Base-by-base conservation (phyloP, 2,329 filamentous ascomycete genomes). In the Ceratocystis harringtonii region DNA sequence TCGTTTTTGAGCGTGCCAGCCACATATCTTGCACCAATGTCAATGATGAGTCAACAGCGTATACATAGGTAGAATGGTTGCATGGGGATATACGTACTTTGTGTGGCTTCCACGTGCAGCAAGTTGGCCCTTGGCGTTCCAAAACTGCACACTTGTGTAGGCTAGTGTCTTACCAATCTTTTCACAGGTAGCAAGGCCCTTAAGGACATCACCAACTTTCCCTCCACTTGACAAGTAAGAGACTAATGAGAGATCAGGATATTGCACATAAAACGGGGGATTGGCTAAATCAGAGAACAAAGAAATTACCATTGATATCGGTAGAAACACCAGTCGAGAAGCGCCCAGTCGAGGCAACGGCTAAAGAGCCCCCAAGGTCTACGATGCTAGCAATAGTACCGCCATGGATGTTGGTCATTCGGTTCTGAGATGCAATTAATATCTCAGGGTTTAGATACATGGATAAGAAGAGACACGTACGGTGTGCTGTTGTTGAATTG, bases 311-410 rank as follows among this genome's bases (percentile, higher is more conserved):
- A 64, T 84, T 87, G 15, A 87, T 72, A 68, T 87, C 84, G 0
- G 84, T 87, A 1, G 84, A 84, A 2, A 87, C 84, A 10, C 84
- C 84, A 0, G 84, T 87, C 19, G 80, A 78, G 70, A 82, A 86
- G 1, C 84, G 75, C 0, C 84, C 84, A 68, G 80, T 84, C 1
- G 84, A 86, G 0, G 84, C 84, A 2, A 87, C 83, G 8, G 84
- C 84, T 2, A 87, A 76, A 0, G 84, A 87, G 15, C 84, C 84
- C 10, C 84, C 84, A 0, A 87, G 76, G 68, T 87, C 84, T 32
- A 87, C 85, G 76, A 92, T 85, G 72, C 85, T 88, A 2, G 89
- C 89, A 32, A 92, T 85, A 0, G 88, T 89, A 3, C 89, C 89
- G 19, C 89, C 89, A 70, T 92, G 89, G 32, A 92, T 80, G 44